Base-by-base conservation (phyloP, 331 rosid genomes). In the Malus hybrid region DNA sequence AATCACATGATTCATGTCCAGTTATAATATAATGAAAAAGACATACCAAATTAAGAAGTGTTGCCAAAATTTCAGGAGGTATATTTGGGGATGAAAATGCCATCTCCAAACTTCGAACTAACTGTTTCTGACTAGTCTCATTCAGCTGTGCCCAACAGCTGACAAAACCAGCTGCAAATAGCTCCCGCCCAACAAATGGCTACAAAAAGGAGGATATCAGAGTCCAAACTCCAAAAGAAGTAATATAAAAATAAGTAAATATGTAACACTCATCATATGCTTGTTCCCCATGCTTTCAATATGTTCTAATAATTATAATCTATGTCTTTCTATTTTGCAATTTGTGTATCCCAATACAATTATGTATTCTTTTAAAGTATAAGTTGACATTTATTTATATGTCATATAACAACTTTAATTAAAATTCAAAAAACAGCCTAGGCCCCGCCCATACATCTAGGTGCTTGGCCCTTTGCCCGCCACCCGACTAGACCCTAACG, bases 151-250 rank as follows among this genome's bases (percentile, higher is more conserved):
- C 89, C 99, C 99, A 95, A 83, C 99, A 90, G 82, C 99, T 95
- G 77, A 95, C 99, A 89, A 92, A 95, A 80, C 99, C 99, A 83
- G 99, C 99, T 14, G 97, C 97, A 85, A 95, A 95, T 87, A 95
- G 83, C 80, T 92, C 99, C 44, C 97, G 89, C 78, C 99, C 99
- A 68, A 95, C 84, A 83, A 90, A 90, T 73, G 99, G 99, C 99
- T 95, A 91, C 80, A 83, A 85, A 85, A 80, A 62, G 75, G 48
- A 52, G 57, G 7, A 70, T 65, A 29, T 76, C 75, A 78, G 75
- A 86, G 58, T 74, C 68, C 69, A 30, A 62, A 79, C 13, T 68
- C 52, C 22, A 44, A 71, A 34, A 72, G 46, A 73, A 55, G 63
- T 7, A 68, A 11, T 15, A 66, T 58, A 75, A 15, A 55, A 73